Percentiles rank a stretch among this genome's conserved stretches.
phyloP scores from a whole-genome alignment of 2,329 filamentous ascomycete species.

The Pseudomassariella vexata region DNA sequence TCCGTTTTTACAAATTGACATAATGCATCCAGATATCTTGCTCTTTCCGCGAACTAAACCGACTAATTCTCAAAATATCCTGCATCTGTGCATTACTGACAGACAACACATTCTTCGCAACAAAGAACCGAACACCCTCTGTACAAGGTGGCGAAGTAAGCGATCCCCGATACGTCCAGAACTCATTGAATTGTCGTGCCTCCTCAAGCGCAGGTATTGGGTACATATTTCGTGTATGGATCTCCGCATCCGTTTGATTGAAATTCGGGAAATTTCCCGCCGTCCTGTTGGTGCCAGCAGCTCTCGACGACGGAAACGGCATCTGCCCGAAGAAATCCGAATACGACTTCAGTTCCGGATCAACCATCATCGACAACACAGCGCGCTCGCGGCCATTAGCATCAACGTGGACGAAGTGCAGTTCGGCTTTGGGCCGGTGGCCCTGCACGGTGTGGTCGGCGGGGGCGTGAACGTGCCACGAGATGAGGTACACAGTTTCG shows the following conservation, averaged over 20 bases:
- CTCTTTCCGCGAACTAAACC: conserved; percentile 35
- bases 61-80: conserved; percentile 35
- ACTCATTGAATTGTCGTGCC: conserved; percentile 33
- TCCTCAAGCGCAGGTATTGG: conserved; percentile 26
- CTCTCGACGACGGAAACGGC: too few relatives aligned
- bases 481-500: conserved; percentile 38
- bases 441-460: conserved; percentile 41
- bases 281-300: too few relatives aligned
- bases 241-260: conserved; percentile 20
- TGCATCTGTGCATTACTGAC: conserved; percentile 41
- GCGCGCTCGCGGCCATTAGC: conserved; percentile 32
- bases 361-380: conserved; percentile 40
- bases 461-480: conserved; percentile 46
- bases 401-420: conserved; percentile 43
- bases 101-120: conserved; percentile 20
- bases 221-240: conserved; percentile 21
- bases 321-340: too few relatives aligned
- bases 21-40: conserved; percentile 41
- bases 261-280: conserved; percentile 28
- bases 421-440: conserved; percentile 35
- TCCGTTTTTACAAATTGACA: too few relatives aligned
- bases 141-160: conserved; percentile 40
- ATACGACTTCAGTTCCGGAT: conserved; percentile 24
- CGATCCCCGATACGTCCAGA: conserved; percentile 42
- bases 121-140: conserved; percentile 39